phyloP scores from a whole-genome alignment of 2,329 filamentous ascomycete species.

The Fusarium scirpi region DNA sequence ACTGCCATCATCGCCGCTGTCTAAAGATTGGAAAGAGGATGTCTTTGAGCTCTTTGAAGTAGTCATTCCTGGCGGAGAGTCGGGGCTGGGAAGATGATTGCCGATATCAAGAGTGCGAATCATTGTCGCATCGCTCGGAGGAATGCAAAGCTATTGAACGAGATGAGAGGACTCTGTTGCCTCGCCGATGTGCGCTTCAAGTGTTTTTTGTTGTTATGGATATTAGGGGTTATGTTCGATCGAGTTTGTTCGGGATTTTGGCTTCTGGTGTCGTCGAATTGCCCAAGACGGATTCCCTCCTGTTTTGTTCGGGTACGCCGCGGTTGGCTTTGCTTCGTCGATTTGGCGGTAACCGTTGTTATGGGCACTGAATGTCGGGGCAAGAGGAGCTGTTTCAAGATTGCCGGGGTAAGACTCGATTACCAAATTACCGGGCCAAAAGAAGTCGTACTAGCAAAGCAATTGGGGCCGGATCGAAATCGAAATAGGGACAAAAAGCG shows the following conservation, averaged over 20 bases:
- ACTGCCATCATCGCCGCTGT: constrained; percentile 78
- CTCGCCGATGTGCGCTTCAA: constrained; percentile 22
- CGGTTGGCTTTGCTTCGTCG: constrained; percentile 23
- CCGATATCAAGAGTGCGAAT: constrained; percentile 50
- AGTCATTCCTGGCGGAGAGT: constrained; percentile 72
- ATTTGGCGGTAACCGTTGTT: constrained; percentile 40
- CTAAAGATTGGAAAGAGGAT: constrained; percentile 85
- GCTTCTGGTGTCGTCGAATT: constrained; percentile 23
- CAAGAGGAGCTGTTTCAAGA: constrained; percentile 46
- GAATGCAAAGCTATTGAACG: constrained; percentile 21
- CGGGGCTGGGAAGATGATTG: constrained; percentile 50
- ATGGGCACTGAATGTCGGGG: constrained; percentile 42
- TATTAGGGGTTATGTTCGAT: background rate
- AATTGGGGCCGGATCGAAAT: constrained; percentile 27
- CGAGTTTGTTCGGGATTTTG: constrained; percentile 13
- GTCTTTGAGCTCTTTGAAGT: constrained; percentile 90
- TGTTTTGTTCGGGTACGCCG: constrained; percentile 39
- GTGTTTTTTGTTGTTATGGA: background rate
- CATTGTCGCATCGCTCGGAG: constrained; percentile 52
- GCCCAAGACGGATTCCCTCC: constrained; percentile 27
- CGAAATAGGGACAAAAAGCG: constrained; percentile 42
- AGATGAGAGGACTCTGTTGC: constrained; percentile 29
- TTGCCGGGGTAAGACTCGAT: constrained; percentile 41
- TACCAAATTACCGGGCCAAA: constrained; percentile 39
- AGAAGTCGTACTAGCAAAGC: constrained; percentile 33